phyloP scores from a whole-genome alignment of 352 stramenopile genomes.

The Globisporangium emineosum region DNA sequence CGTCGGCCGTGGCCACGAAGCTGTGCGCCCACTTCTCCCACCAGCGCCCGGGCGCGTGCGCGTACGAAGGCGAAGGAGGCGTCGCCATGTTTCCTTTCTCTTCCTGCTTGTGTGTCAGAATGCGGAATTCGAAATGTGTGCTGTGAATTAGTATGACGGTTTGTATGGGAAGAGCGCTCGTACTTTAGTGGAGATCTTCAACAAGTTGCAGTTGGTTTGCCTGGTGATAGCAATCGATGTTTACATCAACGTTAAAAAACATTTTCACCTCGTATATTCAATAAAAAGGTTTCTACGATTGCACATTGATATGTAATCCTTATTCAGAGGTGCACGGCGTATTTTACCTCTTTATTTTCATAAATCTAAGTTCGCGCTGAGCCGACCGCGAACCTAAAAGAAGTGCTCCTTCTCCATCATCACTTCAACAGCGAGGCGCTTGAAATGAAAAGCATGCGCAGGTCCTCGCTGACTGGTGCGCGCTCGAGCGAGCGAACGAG shows the following conservation, averaged over 20 bases:
- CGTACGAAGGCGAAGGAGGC: conserved; percentile 8
- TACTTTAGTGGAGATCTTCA: background rate
- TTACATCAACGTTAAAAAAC: conserved; percentile 1
- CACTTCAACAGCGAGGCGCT: too few species aligned
- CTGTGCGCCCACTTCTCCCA: conserved; percentile 33
- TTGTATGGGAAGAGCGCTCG: background rate
- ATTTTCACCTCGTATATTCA: background rate
- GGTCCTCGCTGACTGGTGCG: too few species aligned
- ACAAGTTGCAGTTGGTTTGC: conserved; percentile 5
- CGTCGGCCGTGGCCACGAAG: conserved; percentile 28
- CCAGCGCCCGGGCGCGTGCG: conserved; percentile 15
- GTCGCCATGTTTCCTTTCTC: conserved; percentile 2
- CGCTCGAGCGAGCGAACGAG: too few species aligned
- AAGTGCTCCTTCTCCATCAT: too few species aligned
- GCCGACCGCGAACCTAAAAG: too few species aligned
- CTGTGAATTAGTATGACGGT: background rate
- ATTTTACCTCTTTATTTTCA: too few species aligned
- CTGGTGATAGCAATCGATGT: background rate
- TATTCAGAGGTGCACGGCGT: too few species aligned
- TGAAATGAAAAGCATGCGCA: too few species aligned
- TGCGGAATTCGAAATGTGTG: background rate
- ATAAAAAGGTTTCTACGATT: too few species aligned
- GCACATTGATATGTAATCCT: too few species aligned
- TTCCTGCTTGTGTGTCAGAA: background rate
- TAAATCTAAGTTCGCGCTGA: too few species aligned